Conservation (phyloP, 2,329 filamentous ascomycete species). For the Trichoderma hamatum region DNA sequence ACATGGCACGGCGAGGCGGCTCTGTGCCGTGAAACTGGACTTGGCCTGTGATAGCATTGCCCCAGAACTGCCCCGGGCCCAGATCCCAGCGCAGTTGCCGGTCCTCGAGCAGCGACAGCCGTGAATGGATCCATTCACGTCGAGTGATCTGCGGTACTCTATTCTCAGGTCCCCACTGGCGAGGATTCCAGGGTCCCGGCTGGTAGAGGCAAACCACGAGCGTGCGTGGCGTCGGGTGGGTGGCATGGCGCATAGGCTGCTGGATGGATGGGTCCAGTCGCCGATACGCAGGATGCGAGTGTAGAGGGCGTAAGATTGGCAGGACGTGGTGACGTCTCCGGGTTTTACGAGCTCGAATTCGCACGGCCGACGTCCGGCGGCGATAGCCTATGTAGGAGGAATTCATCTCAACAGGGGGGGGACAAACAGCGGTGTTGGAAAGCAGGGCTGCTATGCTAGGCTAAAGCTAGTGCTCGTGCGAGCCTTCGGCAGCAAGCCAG, state of each 20-base stretch:
- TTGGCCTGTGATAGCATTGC: neutral
- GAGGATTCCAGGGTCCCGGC: conserved; percentile 13
- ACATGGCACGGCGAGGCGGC: neutral
- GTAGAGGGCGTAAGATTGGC: conserved; percentile 1
- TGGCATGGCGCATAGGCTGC: neutral
- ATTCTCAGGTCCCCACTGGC: conserved; percentile 5
- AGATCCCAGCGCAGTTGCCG: neutral
- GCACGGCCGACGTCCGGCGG: neutral
- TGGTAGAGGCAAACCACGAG: conserved; percentile 2
- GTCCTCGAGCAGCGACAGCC: conserved; percentile 27
- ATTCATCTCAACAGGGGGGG: neutral
- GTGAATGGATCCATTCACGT: conserved; percentile 15
- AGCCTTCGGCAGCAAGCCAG: neutral
- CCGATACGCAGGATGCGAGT: conserved; percentile 4
- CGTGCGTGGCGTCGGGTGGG: conserved; percentile 1
- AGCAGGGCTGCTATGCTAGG: neutral
- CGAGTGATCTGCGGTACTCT: conserved; percentile 26
- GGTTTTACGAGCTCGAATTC: neutral
- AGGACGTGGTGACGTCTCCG: neutral
- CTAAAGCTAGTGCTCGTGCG: conserved; percentile 2
- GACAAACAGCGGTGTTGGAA: neutral
- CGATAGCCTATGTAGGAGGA: neutral
- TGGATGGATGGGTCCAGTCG: neutral
- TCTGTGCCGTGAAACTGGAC: conserved; percentile 13
- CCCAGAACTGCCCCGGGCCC: conserved; percentile 4